Conservation (phyloP, 306 rosid species). For the Rosa rugosa region DNA sequence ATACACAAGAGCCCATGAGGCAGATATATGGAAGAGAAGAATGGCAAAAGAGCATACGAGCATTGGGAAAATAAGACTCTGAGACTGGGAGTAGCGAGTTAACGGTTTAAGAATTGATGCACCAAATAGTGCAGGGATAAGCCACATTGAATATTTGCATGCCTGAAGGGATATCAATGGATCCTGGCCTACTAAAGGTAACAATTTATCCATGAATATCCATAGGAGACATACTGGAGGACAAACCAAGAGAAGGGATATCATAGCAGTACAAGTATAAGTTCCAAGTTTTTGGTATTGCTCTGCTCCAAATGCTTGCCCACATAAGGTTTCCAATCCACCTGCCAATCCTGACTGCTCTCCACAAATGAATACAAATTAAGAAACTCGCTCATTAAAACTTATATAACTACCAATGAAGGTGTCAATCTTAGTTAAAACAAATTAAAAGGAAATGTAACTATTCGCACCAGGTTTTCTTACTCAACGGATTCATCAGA, state of each 20-base stretch:
- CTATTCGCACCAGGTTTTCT: too few species aligned
- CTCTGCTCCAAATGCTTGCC: slow-evolving; percentile 36
- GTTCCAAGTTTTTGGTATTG: slow-evolving; percentile 30
- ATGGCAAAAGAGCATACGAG: slow-evolving; percentile 4
- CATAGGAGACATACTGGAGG: slow-evolving; percentile 24
- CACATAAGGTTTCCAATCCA: slow-evolving; percentile 34
- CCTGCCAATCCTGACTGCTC: slow-evolving; percentile 35
- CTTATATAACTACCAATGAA: not conserved
- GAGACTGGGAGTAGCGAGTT: slow-evolving; percentile 26
- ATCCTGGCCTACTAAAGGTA: slow-evolving; percentile 28
- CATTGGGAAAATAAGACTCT: slow-evolving; percentile 22
- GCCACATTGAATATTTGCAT: slow-evolving; percentile 22
- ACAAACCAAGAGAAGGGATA: slow-evolving; percentile 26
- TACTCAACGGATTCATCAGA: too few species aligned
- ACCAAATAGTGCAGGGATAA: slow-evolving; percentile 31
- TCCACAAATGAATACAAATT: not conserved
- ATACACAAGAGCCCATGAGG: slow-evolving; percentile 51
- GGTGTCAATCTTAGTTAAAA: not conserved
- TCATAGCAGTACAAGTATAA: slow-evolving; percentile 31
- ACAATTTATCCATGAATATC: slow-evolving; percentile 28
- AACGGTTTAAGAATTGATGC: slow-evolving; percentile 31
- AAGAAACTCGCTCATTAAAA: not conserved
- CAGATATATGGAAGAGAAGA: slow-evolving; percentile 37
- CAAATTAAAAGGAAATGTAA: not conserved
- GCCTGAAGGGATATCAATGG: slow-evolving; percentile 21